Conservation (phyloP, 164 flowering plant genomes). For the Annona cherimola region DNA sequence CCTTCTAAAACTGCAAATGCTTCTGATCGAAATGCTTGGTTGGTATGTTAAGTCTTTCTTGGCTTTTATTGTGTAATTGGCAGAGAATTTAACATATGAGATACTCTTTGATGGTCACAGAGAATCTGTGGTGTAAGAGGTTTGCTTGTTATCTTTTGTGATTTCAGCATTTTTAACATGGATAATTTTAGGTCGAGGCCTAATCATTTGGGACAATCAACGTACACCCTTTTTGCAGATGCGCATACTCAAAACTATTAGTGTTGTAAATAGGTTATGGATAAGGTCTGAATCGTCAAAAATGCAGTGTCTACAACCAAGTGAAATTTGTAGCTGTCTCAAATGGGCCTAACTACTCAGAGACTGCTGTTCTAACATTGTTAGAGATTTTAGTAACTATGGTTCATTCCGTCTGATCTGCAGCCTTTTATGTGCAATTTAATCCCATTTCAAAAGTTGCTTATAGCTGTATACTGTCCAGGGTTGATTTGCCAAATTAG, state of each 20-base stretch:
- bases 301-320: no score
- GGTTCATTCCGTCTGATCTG: no score
- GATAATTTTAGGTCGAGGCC: background rate
- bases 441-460: no score
- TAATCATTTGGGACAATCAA: background rate
- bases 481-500: no score
- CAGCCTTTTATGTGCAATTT: no score
- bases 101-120: background rate
- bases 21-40: constrained; percentile 45
- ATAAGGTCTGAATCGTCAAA: background rate
- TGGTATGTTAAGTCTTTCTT: constrained; percentile 41
- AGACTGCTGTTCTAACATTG: no score
- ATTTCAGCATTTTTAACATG: background rate
- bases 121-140: background rate
- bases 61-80: background rate
- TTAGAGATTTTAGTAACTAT: no score
- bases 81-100: background rate
- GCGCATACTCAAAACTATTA: background rate
- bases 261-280: background rate
- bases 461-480: no score
- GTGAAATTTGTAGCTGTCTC: no score
- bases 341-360: no score
- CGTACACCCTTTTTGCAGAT: background rate
- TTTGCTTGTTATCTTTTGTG: background rate
- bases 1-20: constrained; percentile 33